These are phyloP conservation scores for Helichrysum umbraculigerum DNA, from an alignment of 129 eudicot species.

Conservation along the genomic window DNA sequence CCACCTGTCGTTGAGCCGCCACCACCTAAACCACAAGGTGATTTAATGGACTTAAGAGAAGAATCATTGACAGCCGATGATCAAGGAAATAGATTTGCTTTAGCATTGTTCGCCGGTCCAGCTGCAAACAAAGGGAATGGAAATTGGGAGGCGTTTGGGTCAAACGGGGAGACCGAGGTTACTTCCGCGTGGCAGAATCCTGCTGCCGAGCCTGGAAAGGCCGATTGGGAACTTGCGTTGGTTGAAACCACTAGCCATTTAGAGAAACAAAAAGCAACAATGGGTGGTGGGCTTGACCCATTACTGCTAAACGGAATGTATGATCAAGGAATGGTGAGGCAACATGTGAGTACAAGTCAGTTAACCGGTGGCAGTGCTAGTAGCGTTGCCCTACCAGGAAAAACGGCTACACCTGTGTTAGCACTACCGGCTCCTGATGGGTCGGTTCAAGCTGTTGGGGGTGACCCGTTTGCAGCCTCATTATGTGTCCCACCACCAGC, in stretches of 20 bases:
- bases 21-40: constrained; percentile 52
- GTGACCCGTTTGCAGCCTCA: constrained; percentile 90
- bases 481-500: constrained; percentile 81
- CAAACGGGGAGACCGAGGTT: constrained; percentile 54
- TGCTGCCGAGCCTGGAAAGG: constrained; percentile 78
- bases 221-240: constrained; percentile 44
- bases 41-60: constrained; percentile 71
- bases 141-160: constrained; percentile 66
- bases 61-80: constrained; percentile 63
- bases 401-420: constrained; percentile 54
- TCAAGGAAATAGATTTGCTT: constrained; percentile 77
- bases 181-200: constrained; percentile 92
- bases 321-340: constrained; percentile 79
- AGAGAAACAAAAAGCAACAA: constrained; percentile 57
- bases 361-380: constrained; percentile 87
- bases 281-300: constrained; percentile 89
- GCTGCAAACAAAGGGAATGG: constrained; percentile 51
- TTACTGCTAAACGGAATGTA: constrained; percentile 80
- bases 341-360: constrained; percentile 60
- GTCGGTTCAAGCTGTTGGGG: constrained; percentile 63
- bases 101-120: constrained; percentile 77
- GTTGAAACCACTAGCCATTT: constrained; percentile 71
- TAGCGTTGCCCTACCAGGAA: constrained; percentile 75
- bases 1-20: constrained; percentile 55
- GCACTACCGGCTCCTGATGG: constrained; percentile 95